Percentiles rank a stretch among this genome's conserved stretches.
Evolutionary conservation across 2,329 filamentous ascomycete genomes (phyloP).

Genomic region (Volutella citrinella): DNA sequence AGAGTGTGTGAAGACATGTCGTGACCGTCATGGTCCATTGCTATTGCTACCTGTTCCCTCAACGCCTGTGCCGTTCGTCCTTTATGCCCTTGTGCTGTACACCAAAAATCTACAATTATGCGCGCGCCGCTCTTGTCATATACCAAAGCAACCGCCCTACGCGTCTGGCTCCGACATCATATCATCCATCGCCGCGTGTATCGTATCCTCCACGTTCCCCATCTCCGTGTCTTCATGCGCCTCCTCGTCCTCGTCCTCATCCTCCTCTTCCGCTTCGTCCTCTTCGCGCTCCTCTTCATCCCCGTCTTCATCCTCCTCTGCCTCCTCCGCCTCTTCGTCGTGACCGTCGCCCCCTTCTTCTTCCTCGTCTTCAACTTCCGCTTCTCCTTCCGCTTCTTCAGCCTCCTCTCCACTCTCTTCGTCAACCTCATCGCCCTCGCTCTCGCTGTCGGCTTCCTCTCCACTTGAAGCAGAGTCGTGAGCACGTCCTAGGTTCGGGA

Average conservation of each 20-base stretch:
- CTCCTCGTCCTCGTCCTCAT: slow-evolving; percentile 11
- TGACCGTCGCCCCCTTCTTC: slow-evolving; percentile 12
- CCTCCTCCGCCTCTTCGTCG: slow-evolving; percentile 14
- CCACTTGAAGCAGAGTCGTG: slow-evolving; percentile 30
- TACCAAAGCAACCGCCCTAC: too few relatives aligned
- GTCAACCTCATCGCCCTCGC: slow-evolving; percentile 31
- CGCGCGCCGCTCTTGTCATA: too few relatives aligned
- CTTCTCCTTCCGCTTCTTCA: slow-evolving; percentile 17
- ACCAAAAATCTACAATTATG: too few relatives aligned
- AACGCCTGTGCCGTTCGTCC: too few relatives aligned
- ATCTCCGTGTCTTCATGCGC: background rate
- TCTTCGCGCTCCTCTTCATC: slow-evolving; percentile 11
- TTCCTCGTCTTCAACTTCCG: slow-evolving; percentile 24
- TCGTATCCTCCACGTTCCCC: background rate
- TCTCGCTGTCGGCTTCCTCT: slow-evolving; percentile 35
- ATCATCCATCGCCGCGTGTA: too few relatives aligned
- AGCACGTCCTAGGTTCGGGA: slow-evolving; percentile 43
- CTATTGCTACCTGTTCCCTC: too few relatives aligned
- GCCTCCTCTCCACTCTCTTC: slow-evolving; percentile 17
- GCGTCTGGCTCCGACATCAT: too few relatives aligned
- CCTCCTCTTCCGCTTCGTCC: slow-evolving; percentile 15
- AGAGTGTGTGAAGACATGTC: too few relatives aligned
- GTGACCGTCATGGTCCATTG: too few relatives aligned
- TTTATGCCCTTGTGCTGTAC: too few relatives aligned
- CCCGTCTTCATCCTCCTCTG: slow-evolving; percentile 10